These are phyloP conservation scores for Pseudonitzschia delicatissima DNA, from an alignment of 108 stramenopile species.

Conservation along the genomic window DNA sequence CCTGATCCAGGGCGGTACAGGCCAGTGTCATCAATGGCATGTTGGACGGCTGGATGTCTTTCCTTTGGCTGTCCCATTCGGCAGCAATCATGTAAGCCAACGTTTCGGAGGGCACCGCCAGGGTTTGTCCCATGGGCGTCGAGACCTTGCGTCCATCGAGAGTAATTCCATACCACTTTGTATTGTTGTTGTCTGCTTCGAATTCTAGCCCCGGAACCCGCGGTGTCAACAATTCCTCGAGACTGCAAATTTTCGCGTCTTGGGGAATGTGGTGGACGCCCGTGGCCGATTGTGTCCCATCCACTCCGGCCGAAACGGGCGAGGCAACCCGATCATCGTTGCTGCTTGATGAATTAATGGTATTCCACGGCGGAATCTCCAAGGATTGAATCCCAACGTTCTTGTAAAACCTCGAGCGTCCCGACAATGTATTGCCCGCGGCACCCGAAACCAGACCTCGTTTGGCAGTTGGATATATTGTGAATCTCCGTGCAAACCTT, in stretches of 20 bases:
- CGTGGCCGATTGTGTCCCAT: slow-evolving; percentile 74
- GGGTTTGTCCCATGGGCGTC: slow-evolving; percentile 73
- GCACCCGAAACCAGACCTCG: no score
- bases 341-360: background rate
- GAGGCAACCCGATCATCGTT: slow-evolving; percentile 34
- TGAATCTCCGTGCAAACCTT: background rate
- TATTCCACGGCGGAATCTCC: slow-evolving; percentile 47
- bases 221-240: slow-evolving; percentile 26
- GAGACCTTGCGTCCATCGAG: slow-evolving; percentile 72
- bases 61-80: slow-evolving; percentile 91
- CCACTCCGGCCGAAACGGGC: slow-evolving; percentile 86
- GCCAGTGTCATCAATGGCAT: slow-evolving; percentile 98
- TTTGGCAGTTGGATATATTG: no score
- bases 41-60: slow-evolving; percentile 80
- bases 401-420: slow-evolving; percentile 71
- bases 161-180: slow-evolving; percentile 67
- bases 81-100: slow-evolving; percentile 87
- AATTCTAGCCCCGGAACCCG: slow-evolving; percentile 20
- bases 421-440: slow-evolving; percentile 20
- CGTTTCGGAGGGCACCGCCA: slow-evolving; percentile 69
- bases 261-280: slow-evolving; percentile 41
- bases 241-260: background rate
- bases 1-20: slow-evolving; percentile 90
- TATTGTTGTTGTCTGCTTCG: background rate
- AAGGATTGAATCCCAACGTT: slow-evolving; percentile 49